Base-by-base conservation (phyloP, 179 eudicot genomes). In the Beta macrorhiza region DNA sequence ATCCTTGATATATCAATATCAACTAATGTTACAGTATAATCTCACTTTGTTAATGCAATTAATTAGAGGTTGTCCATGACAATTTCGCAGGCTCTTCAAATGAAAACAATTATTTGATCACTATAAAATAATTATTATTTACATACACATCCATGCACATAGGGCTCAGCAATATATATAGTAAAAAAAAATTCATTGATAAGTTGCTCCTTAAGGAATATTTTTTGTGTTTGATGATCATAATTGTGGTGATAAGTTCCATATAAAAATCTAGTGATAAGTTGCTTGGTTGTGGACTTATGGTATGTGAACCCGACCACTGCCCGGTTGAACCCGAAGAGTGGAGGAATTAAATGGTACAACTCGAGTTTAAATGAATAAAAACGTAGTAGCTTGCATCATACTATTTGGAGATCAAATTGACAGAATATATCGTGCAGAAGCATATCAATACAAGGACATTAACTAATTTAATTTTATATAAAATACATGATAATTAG, bases 231-330 rank as follows among this genome's bases (percentile, higher is more conserved):
- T 72, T 44, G 3, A 45, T 69, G 19, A 51, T n/a, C n/a, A 69
- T 12, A 20, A 22, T 47, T 52, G 42, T 37, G 7, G 20, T 42
- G 53, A 45, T 69, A 45, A 17, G 7, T 71, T 70, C 55, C 47
- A 72, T 51, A 20, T 49, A 49, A n/a, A 49, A n/a, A n/a, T 72
- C 37, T 20, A 29, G 63, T 32, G 22, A 52, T 73, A 72, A 53
- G 44, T 53, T 22, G 59, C 76, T 73, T 73, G 20, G 37, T 74
- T 37, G 42, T 37, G 42, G 42, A 37, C 42, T 1, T 74, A 32
- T 55, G 75, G 45, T 74, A 70, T 76, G 63, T 82, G 85, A 85
- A 82, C 72, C 81, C 85, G 85, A 83, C 86, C 69, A 42, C 69
- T 67, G 52, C 5, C 86, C 86, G 86, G 68, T 67, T 80, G 32